phyloP scores from a whole-genome alignment of 768 basidiomycete genomes.

The Boletales sp. region DNA sequence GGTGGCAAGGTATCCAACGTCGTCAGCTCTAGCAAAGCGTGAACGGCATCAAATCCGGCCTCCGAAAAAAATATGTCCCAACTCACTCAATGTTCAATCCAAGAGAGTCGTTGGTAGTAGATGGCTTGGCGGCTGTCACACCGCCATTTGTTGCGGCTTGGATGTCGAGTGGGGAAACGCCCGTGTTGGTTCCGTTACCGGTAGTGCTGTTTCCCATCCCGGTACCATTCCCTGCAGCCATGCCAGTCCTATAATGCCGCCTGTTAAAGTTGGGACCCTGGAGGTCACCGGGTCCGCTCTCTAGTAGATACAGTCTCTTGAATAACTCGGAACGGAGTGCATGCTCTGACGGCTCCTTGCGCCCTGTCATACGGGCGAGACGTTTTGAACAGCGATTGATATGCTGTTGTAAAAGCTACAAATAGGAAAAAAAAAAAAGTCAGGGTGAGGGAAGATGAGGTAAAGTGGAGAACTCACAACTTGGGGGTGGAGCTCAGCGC shows the following conservation, averaged over 20 bases:
- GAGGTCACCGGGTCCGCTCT: constrained; percentile 14
- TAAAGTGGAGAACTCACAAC: constrained; percentile 32
- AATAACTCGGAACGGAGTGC: constrained; percentile 44
- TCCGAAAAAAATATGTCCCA: background rate
- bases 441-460: background rate
- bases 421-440: background rate
- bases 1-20: constrained; percentile 56
- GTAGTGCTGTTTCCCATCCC: constrained; percentile 4
- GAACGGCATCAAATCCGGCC: background rate
- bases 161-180: constrained; percentile 35
- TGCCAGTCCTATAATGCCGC: constrained; percentile 7
- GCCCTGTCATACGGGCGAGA: constrained; percentile 66
- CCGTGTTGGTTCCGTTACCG: constrained; percentile 19
- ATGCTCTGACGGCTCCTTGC: constrained; percentile 44
- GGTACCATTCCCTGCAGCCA: constrained; percentile 8
- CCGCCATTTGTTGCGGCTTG: constrained; percentile 32
- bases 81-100: constrained; percentile 70
- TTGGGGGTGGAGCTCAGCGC: constrained; percentile 37
- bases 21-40: constrained; percentile 36
- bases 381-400: constrained; percentile 64
- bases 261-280: constrained; percentile 6
- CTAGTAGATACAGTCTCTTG: constrained; percentile 39
- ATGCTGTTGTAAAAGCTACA: constrained; percentile 63
- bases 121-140: constrained; percentile 41
- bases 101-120: constrained; percentile 50